Evolutionary conservation across 202 grass and related monocot genomes (phyloP).

Genomic region (Eragrostis tef): DNA sequence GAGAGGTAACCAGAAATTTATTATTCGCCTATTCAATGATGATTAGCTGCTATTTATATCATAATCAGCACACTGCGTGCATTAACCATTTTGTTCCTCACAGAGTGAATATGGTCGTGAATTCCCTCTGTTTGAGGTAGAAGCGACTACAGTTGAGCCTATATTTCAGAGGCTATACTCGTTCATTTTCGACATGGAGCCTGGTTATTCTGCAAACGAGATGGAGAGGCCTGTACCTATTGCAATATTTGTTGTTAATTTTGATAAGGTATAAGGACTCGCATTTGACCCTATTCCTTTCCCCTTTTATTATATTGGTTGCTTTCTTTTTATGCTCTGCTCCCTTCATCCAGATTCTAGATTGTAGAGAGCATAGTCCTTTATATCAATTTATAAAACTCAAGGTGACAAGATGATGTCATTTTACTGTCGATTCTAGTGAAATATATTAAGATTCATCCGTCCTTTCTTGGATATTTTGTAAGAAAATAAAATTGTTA

Average conservation of each 20-base stretch:
- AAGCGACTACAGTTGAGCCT: conserved; percentile 75
- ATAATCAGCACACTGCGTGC: conserved; percentile 14
- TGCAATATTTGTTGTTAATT: conserved; percentile 96
- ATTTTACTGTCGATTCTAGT: neutral
- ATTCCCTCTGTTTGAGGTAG: conserved; percentile 92
- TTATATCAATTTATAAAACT: conserved; percentile 26
- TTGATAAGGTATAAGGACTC: conserved; percentile 86
- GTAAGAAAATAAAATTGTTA: too few relatives aligned
- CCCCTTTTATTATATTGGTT: conserved; percentile 10
- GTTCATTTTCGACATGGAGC: conserved; percentile 93
- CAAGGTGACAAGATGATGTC: neutral
- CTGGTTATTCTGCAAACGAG: conserved; percentile 75
- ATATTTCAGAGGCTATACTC: conserved; percentile 89
- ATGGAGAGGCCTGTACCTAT: conserved; percentile 82
- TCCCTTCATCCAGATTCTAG: conserved; percentile 34
- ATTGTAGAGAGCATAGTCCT: conserved; percentile 2
- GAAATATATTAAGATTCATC: neutral
- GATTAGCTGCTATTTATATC: conserved; percentile 25
- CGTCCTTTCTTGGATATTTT: conserved; percentile 14
- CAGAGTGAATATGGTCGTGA: conserved; percentile 96
- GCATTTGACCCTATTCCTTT: conserved; percentile 27
- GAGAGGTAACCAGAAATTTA: conserved; percentile 66
- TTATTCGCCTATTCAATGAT: conserved; percentile 35
- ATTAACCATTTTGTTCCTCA: conserved; percentile 48
- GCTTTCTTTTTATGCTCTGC: conserved; percentile 19